Evolutionary conservation across 768 basidiomycete genomes (phyloP).

Genomic region (Panaeolus papilionaceus): DNA sequence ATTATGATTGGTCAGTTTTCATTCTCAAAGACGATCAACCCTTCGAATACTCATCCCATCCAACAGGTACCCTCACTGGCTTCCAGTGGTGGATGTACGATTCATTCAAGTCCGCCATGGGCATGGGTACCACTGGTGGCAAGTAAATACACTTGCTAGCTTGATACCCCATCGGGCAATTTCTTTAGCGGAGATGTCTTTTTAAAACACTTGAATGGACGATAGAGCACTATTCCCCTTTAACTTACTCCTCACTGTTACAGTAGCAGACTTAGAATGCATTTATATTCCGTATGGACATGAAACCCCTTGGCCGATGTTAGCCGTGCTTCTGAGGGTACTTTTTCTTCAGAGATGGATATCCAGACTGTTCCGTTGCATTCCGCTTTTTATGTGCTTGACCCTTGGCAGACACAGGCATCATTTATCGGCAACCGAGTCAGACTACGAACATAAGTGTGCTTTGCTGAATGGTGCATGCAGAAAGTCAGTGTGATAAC

Average conservation of each 20-base stretch:
- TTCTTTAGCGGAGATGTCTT: conserved; percentile 1
- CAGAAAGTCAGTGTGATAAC: no score
- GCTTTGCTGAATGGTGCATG: no score
- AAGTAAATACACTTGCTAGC: conserved; percentile 54
- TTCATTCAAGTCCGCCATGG: conserved; percentile 83
- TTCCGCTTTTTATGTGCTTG: neutral
- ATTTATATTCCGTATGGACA: neutral
- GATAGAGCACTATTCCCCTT: neutral
- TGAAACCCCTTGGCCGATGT: neutral
- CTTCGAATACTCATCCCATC: conserved; percentile 4
- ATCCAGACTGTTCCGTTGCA: neutral
- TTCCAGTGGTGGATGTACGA: conserved; percentile 98
- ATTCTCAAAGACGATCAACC: conserved; percentile 20
- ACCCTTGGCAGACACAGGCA: neutral
- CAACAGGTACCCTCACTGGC: conserved; percentile 58
- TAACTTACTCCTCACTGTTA: conserved; percentile 10
- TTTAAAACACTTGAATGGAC: conserved; percentile 3
- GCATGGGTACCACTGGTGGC: conserved; percentile 88
- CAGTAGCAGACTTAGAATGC: conserved; percentile 1
- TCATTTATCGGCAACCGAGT: neutral
- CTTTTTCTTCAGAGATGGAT: neutral
- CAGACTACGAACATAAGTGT: neutral
- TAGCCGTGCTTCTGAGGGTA: neutral
- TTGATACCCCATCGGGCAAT: neutral
- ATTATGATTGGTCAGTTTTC: conserved; percentile 74